phyloP scores from a whole-genome alignment of 768 basidiomycete genomes.

The Podaxis mareebaensis region DNA sequence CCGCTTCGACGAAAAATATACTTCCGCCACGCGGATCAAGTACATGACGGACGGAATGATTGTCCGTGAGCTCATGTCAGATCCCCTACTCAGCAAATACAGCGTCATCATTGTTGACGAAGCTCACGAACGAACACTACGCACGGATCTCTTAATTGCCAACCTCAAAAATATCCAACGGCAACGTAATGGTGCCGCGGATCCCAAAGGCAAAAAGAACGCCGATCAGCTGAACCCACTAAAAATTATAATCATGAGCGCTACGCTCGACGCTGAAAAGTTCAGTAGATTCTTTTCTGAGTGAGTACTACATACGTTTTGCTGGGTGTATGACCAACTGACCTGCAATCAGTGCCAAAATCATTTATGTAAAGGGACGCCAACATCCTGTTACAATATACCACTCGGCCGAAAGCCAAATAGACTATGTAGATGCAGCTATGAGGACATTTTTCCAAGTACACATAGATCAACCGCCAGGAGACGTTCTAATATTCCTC shows the following conservation, averaged over 20 bases:
- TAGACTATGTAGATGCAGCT: slow-evolving; percentile 87
- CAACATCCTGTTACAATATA: slow-evolving; percentile 89
- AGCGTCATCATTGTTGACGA: slow-evolving; percentile 93
- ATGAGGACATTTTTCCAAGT: slow-evolving; percentile 94
- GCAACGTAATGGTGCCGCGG: slow-evolving; percentile 50
- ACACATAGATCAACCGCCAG: slow-evolving; percentile 74
- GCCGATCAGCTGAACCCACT: slow-evolving; percentile 55
- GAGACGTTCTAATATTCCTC: slow-evolving; percentile 92
- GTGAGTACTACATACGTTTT: slow-evolving; percentile 44
- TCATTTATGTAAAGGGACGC: slow-evolving; percentile 90
- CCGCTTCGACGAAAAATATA: slow-evolving; percentile 86
- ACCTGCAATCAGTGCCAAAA: slow-evolving; percentile 61
- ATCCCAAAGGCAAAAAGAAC: slow-evolving; percentile 47
- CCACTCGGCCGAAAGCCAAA: slow-evolving; percentile 70
- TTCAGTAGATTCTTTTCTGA: slow-evolving; percentile 86
- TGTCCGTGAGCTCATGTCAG: slow-evolving; percentile 85
- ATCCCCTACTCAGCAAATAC: slow-evolving; percentile 76
- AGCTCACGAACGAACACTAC: slow-evolving; percentile 93
- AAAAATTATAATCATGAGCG: slow-evolving; percentile 96
- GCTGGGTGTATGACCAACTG: neutral
- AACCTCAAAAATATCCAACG: slow-evolving; percentile 82
- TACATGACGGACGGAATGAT: slow-evolving; percentile 99
- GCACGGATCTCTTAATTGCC: slow-evolving; percentile 92
- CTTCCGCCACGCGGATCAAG: slow-evolving; percentile 81
- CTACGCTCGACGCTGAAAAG: slow-evolving; percentile 93